These are phyloP conservation scores for Suillus spraguei DNA, from an alignment of 768 basidiomycete species.

Conservation along the genomic window DNA sequence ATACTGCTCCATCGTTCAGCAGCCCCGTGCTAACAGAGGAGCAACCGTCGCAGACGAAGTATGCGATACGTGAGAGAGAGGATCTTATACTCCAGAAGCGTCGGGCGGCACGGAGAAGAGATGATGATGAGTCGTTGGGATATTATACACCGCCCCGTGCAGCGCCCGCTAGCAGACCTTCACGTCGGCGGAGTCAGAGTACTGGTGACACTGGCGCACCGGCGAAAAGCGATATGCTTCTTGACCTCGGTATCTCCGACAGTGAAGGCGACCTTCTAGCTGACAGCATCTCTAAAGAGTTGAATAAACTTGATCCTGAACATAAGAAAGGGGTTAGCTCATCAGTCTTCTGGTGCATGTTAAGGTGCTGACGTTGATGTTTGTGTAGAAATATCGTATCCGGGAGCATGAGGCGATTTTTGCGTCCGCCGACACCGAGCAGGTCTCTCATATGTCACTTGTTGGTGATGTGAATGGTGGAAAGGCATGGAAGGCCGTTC, in stretches of 20 bases:
- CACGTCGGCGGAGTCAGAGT: constrained; percentile 72
- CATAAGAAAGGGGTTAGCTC: constrained; percentile 27
- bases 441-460: constrained; percentile 66
- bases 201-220: constrained; percentile 69
- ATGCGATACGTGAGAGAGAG: constrained; percentile 67
- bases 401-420: constrained; percentile 82
- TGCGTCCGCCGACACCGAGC: constrained; percentile 74
- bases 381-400: constrained; percentile 73
- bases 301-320: constrained; percentile 56
- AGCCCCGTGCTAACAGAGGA: constrained; percentile 34
- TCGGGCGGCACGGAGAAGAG: constrained; percentile 58
- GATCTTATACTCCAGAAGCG: constrained; percentile 72
- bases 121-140: constrained; percentile 46
- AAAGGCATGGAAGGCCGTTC: constrained; percentile 82
- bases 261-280: constrained; percentile 57
- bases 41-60: constrained; percentile 56
- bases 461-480: constrained; percentile 85
- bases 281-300: constrained; percentile 74
- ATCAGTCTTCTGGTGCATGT: constrained; percentile 9
- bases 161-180: constrained; percentile 46
- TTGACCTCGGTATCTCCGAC: constrained; percentile 41
- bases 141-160: constrained; percentile 36
- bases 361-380: constrained; percentile 14
- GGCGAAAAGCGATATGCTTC: constrained; percentile 33
- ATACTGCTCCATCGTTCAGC: constrained; percentile 33